phyloP scores from a whole-genome alignment of 2,329 filamentous ascomycete genomes.

The Fusarium burgessii region DNA sequence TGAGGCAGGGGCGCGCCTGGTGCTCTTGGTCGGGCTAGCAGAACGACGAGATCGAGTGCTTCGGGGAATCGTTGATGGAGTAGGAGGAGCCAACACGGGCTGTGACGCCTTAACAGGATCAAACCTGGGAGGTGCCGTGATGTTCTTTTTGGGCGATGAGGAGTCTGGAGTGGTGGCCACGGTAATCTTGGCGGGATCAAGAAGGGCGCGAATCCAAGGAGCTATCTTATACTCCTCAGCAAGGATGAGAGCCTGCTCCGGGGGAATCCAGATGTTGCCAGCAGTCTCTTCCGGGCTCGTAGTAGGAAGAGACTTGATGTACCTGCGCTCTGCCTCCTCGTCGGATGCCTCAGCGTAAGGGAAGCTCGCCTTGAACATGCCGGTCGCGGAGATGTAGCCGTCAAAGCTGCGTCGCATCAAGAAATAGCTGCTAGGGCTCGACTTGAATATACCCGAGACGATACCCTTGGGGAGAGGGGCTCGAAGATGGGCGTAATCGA shows the following conservation, averaged over 20 bases:
- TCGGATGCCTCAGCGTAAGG: constrained; percentile 79
- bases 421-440: constrained; percentile 92
- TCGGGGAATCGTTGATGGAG: constrained; percentile 59
- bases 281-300: constrained; percentile 94
- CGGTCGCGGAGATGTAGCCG: constrained; percentile 85
- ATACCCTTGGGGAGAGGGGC: constrained; percentile 93
- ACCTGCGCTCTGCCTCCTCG: constrained; percentile 81
- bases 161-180: constrained; percentile 70
- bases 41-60: constrained; percentile 66
- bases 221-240: constrained; percentile 88
- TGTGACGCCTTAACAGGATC: constrained; percentile 62
- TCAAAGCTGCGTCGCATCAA: constrained; percentile 92
- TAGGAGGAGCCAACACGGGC: constrained; percentile 62
- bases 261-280: constrained; percentile 96
- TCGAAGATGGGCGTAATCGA: constrained; percentile 96
- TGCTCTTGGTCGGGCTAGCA: constrained; percentile 66
- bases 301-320: constrained; percentile 83
- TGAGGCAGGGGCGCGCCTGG: constrained; percentile 62
- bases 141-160: constrained; percentile 78
- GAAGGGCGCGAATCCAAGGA: constrained; percentile 90
- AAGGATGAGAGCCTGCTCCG: constrained; percentile 81
- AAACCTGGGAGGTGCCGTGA: constrained; percentile 85
- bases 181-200: constrained; percentile 85
- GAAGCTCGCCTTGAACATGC: constrained; percentile 93
- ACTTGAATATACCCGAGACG: constrained; percentile 91